Evolutionary conservation across 2,329 filamentous ascomycete genomes (phyloP).

Genomic region (Cladophialophora carrionii): DNA sequence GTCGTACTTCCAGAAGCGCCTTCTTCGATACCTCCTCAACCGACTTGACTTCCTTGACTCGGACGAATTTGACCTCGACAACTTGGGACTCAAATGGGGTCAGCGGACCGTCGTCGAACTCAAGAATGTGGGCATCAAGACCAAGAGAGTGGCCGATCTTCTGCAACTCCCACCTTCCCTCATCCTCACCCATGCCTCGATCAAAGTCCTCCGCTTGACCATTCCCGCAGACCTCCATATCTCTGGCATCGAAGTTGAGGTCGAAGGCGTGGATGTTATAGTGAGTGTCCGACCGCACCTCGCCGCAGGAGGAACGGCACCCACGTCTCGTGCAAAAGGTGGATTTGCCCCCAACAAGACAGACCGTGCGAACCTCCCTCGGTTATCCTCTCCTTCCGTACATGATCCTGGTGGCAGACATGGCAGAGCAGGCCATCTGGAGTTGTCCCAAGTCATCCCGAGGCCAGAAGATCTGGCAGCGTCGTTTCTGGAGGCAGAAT

Average conservation of each 20-base stretch:
- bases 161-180: conserved; percentile 39
- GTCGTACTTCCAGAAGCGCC: conserved; percentile 79
- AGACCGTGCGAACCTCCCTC: conserved; percentile 37
- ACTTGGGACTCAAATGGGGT: conserved; percentile 80
- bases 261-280: conserved; percentile 74
- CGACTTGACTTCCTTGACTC: conserved; percentile 85
- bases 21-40: conserved; percentile 83
- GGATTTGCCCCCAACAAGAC: conserved; percentile 43
- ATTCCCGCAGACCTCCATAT: conserved; percentile 87
- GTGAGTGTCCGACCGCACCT: conserved; percentile 29
- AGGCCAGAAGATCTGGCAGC: conserved; percentile 62
- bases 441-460: conserved; percentile 47
- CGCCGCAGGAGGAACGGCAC: conserved; percentile 6
- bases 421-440: conserved; percentile 14
- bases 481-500: conserved; percentile 64
- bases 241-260: conserved; percentile 78
- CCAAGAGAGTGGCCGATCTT: conserved; percentile 32
- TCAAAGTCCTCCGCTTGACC: conserved; percentile 76
- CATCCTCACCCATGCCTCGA: conserved; percentile 58
- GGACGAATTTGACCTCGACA: conserved; percentile 81
- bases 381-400: conserved; percentile 29
- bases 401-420: conserved; percentile 40
- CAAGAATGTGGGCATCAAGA: conserved; percentile 69
- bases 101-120: conserved; percentile 82
- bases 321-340: conserved; percentile 51